These are phyloP conservation scores for Diplodia sapinea DNA, from an alignment of 2,329 filamentous ascomycete species.

Conservation along the genomic window DNA sequence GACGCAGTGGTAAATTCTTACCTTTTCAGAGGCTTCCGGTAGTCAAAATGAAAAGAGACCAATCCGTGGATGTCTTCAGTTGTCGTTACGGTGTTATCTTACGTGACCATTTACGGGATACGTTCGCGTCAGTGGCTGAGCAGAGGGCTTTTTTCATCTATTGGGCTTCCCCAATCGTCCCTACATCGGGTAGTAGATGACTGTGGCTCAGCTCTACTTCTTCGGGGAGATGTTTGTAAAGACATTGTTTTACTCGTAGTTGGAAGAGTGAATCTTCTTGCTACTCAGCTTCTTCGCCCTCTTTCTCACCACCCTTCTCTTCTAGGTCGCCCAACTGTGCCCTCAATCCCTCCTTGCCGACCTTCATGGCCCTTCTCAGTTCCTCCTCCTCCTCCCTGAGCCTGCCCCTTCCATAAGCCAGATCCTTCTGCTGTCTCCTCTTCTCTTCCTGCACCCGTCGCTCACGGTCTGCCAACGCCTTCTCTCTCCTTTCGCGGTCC, in stretches of 20 bases:
- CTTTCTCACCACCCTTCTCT: slow-evolving; percentile 4
- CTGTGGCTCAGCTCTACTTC: background rate
- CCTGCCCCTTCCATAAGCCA: slow-evolving; percentile 65
- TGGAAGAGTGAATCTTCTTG: background rate
- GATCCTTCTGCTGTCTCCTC: slow-evolving; percentile 62
- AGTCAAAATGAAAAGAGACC: too few species aligned
- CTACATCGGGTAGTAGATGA: too few species aligned
- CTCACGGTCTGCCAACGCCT: slow-evolving; percentile 70
- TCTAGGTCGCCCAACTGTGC: slow-evolving; percentile 57
- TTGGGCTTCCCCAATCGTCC: too few species aligned
- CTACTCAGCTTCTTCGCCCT: background rate
- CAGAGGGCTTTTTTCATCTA: too few species aligned
- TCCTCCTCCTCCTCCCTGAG: slow-evolving; percentile 71
- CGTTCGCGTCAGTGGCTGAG: too few species aligned
- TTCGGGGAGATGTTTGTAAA: background rate
- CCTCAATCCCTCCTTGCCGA: slow-evolving; percentile 69
- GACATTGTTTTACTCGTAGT: background rate
- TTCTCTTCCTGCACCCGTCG: slow-evolving; percentile 68
- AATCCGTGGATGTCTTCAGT: too few species aligned
- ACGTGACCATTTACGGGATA: too few species aligned
- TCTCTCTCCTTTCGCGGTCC: slow-evolving; percentile 60
- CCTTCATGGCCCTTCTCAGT: slow-evolving; percentile 70
- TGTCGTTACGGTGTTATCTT: too few species aligned
- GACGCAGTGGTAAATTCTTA: too few species aligned
- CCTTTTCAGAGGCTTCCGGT: too few species aligned